phyloP scores from a whole-genome alignment of 2,329 filamentous ascomycete species.

The Chaetomium strumarium region DNA sequence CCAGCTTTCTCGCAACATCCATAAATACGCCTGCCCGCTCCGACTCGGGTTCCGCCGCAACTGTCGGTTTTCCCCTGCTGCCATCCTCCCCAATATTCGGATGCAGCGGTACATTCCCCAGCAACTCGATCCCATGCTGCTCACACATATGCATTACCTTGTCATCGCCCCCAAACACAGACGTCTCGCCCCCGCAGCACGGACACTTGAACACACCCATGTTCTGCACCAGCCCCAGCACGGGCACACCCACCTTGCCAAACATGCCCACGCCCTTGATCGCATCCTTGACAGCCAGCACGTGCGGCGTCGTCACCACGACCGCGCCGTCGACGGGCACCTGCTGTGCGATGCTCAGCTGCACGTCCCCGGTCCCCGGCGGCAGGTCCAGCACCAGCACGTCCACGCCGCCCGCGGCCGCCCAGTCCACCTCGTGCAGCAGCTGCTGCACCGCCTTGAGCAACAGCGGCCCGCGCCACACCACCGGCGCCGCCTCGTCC shows the following conservation, averaged over 20 bases:
- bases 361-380: slow-evolving; percentile 90
- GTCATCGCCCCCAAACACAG: slow-evolving; percentile 65
- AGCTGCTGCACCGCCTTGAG: slow-evolving; percentile 96
- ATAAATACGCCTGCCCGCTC: slow-evolving; percentile 66
- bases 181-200: slow-evolving; percentile 65
- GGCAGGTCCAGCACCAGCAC: slow-evolving; percentile 86
- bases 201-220: slow-evolving; percentile 84
- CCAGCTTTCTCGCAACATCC: slow-evolving; percentile 56
- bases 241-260: slow-evolving; percentile 70
- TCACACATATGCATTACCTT: slow-evolving; percentile 63
- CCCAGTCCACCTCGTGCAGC: slow-evolving; percentile 93
- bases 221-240: slow-evolving; percentile 85
- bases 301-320: slow-evolving; percentile 90
- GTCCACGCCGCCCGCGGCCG: slow-evolving; percentile 57
- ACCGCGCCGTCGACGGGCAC: slow-evolving; percentile 80
- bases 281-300: slow-evolving; percentile 85
- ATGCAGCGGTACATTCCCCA: slow-evolving; percentile 87
- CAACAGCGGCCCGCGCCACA: slow-evolving; percentile 95
- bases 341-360: slow-evolving; percentile 95
- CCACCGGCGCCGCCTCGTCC: slow-evolving; percentile 71
- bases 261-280: slow-evolving; percentile 92
- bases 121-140: slow-evolving; percentile 67
- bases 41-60: slow-evolving; percentile 78
- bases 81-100: slow-evolving; percentile 81
- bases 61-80: slow-evolving; percentile 80